Evolutionary conservation across 805 yeast genomes (phyloP), one percentile per base, ranked within the genome.

Genomic region (Hanseniaspora vineae): DNA sequence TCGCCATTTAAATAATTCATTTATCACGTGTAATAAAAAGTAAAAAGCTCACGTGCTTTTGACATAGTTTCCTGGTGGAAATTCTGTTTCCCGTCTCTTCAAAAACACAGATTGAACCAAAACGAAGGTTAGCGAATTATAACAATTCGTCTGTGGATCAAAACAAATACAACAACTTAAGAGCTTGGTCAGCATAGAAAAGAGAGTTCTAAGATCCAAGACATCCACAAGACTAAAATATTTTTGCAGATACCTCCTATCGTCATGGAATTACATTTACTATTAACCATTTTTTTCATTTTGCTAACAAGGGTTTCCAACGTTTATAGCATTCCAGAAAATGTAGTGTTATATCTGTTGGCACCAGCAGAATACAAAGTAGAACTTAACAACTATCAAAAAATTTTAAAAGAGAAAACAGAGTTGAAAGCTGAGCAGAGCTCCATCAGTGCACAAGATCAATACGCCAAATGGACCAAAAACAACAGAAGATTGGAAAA

Each of bases 391-490:
- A 53, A 60, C 37, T 56, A 73, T 23, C 56, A 60, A 14, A 49
- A 52, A 2, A 56, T 68, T 46, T 68, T 72, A 47, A 54, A 58
- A 9, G 75, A 82, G 52, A 74, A 80, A 45, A 59, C 62, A 14
- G 61, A 66, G 17, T 58, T 78, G 19, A 69, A 75, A 54, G 69
- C 66, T 13, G 77, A 80, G 55, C 74, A 87, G 51, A 68, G 76
- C 31, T 52, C 70, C 2, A 75, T 88, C 10, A 77, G 86, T 48
- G 90, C 97, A 1, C 96, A 90, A 63, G 97, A 92, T 61, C 80
- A 92, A 57, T 92, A 90, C 62, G 96, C 97, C 31, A 81, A 77
- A 58, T 92, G 97, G 97, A 94, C 97, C 1, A 87, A 87, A 61
- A 70, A 89, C 52, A 89, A 87, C 58, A 75, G 98, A 44, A 75